phyloP scores from a whole-genome alignment of 495 filamentous ascomycete genomes.

The Astrocystis sublimbata region DNA sequence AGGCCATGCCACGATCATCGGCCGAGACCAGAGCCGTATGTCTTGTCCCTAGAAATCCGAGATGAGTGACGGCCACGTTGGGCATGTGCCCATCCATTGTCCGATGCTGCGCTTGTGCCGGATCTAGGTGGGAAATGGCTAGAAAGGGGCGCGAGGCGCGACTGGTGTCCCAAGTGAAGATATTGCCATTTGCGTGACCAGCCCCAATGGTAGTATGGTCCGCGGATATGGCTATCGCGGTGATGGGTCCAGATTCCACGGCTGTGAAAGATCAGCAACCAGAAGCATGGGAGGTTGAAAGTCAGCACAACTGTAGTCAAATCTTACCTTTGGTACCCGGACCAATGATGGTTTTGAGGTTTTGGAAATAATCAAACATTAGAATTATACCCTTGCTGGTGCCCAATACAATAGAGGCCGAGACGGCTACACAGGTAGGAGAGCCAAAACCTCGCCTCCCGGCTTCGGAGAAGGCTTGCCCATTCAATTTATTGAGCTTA shows the following conservation, averaged over 20 bases:
- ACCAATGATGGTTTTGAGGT: slow-evolving; percentile 87
- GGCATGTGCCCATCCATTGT: slow-evolving; percentile 79
- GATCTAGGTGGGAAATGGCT: slow-evolving; percentile 75
- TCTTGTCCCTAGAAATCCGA: slow-evolving; percentile 92
- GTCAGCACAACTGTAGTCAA: background rate
- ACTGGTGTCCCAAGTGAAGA: slow-evolving; percentile 95
- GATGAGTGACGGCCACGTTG: slow-evolving; percentile 74
- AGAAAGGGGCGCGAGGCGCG: slow-evolving; percentile 83
- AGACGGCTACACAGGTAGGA: slow-evolving; percentile 87
- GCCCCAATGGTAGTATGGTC: slow-evolving; percentile 89
- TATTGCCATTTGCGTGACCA: slow-evolving; percentile 85
- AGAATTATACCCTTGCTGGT: slow-evolving; percentile 93
- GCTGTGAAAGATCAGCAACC: slow-evolving; percentile 59
- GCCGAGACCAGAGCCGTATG: slow-evolving; percentile 98
- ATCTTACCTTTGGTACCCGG: slow-evolving; percentile 84
- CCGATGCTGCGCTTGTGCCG: slow-evolving; percentile 62
- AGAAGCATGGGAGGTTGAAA: background rate
- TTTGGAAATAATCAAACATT: slow-evolving; percentile 96
- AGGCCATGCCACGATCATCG: slow-evolving; percentile 94
- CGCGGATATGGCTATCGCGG: slow-evolving; percentile 85
- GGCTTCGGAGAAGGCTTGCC: slow-evolving; percentile 89
- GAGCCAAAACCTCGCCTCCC: slow-evolving; percentile 90
- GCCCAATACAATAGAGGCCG: slow-evolving; percentile 85
- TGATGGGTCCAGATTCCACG: slow-evolving; percentile 85
- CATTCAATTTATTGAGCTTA: slow-evolving; percentile 83